phyloP scores from a whole-genome alignment of 495 filamentous ascomycete genomes.

The Copromyces sp. region DNA sequence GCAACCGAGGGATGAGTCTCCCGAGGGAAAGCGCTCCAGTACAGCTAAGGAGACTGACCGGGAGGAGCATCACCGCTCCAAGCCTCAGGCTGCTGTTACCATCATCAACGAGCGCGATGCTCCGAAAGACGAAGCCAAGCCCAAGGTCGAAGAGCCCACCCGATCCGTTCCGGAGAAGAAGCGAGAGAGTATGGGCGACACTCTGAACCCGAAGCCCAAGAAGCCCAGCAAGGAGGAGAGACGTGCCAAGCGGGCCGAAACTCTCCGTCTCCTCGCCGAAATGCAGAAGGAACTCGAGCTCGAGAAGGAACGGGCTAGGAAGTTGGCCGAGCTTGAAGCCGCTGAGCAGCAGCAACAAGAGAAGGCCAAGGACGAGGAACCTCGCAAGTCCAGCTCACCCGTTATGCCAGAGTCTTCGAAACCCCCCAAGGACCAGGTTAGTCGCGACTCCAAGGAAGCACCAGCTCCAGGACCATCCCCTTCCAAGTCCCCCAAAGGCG shows the following conservation, averaged over 20 bases:
- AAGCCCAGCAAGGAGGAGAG: slow-evolving; percentile 19
- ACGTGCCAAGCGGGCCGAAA: slow-evolving; percentile 16
- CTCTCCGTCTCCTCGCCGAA: slow-evolving; percentile 16
- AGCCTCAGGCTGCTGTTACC: slow-evolving; percentile 11
- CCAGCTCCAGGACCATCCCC: slow-evolving; percentile 3
- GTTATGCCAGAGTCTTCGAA: not conserved
- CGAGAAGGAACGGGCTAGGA: slow-evolving; percentile 15
- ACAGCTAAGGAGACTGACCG: slow-evolving; percentile 16
- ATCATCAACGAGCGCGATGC: slow-evolving; percentile 25
- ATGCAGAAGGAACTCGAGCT: slow-evolving; percentile 17
- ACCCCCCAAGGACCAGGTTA: slow-evolving; percentile 1
- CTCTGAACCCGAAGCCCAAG: not conserved
- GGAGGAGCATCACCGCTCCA: slow-evolving; percentile 11
- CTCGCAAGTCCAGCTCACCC: not conserved
- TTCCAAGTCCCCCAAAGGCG: slow-evolving; percentile 7
- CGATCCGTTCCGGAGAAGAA: slow-evolving; percentile 7
- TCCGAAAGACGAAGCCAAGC: slow-evolving; percentile 11
- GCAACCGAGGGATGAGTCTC: slow-evolving; percentile 7
- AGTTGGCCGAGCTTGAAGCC: slow-evolving; percentile 8
- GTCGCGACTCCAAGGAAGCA: slow-evolving; percentile 11
- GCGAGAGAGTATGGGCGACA: slow-evolving; percentile 10
- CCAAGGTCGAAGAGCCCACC: slow-evolving; percentile 2
- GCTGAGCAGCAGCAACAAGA: not conserved
- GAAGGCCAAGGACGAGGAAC: not conserved
- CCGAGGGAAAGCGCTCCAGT: slow-evolving; percentile 12